These are phyloP conservation scores for Ogataea trehaloabstinens DNA, from an alignment of 805 yeast genomes.

Conservation along the genomic window DNA sequence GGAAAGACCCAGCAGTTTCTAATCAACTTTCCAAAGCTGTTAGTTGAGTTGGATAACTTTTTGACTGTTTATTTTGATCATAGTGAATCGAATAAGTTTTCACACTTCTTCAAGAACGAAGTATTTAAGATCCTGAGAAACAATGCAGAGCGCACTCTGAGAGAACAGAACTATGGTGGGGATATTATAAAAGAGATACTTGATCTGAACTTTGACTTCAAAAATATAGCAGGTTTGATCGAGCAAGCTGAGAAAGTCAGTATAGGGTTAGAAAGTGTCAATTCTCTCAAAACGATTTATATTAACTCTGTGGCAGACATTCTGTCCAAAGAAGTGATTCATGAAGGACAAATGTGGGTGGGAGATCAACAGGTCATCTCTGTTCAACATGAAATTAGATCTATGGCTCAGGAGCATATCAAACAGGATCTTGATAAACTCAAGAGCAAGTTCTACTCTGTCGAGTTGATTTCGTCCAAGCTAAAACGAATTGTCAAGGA, in stretches of 20 bases:
- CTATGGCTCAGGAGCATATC: neutral
- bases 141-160: conserved; percentile 8
- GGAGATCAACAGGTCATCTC: neutral
- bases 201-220: conserved; percentile 16
- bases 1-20: conserved; percentile 10
- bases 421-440: conserved; percentile 1
- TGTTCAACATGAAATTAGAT: neutral
- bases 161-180: neutral
- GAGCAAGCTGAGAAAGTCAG: conserved; percentile 19
- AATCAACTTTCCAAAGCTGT: conserved; percentile 9
- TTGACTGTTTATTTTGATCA: conserved; percentile 11
- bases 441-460: conserved; percentile 15
- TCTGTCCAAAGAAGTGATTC: conserved; percentile 6
- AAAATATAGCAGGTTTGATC: conserved; percentile 15
- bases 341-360: neutral
- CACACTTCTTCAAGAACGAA: conserved; percentile 16
- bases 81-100: conserved; percentile 12
- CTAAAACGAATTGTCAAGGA: conserved; percentile 9
- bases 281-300: conserved; percentile 18
- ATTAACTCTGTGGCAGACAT: conserved; percentile 13
- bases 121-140: conserved; percentile 13
- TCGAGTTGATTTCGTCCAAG: conserved; percentile 6
- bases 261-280: conserved; percentile 15
- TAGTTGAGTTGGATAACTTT: conserved; percentile 13
- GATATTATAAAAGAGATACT: conserved; percentile 8